Base-by-base conservation (phyloP, 2,329 filamentous ascomycete species). In the Gaeumannomyces sp. region DNA sequence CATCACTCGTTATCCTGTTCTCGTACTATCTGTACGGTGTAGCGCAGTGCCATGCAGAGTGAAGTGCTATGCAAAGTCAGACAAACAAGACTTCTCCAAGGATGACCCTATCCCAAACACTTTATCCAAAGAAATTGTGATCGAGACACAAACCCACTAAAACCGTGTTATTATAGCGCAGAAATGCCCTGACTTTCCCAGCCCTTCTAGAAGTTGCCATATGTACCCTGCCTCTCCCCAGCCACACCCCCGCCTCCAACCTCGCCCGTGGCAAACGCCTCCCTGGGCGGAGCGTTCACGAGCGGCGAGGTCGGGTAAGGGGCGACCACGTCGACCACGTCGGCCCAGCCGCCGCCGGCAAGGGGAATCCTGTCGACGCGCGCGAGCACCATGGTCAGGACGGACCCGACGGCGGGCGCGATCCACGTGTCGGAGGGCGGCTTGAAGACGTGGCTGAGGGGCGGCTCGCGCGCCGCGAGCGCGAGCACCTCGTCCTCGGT, bases 321-420 rank as follows among this genome's bases (percentile, higher is more conserved):
- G 28, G 56, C 62, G 11, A 64, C 62, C 16, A 64, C 31, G 19
- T 64, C 62, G 27, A 64, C 62, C 19, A 64, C 62, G 27, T 64
- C 62, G n/a, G 56, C 56, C 38, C 38, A 27, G 57, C 50, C 29
- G 31, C 50, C 62, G 28, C 25, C 62, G 5, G 14, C 56, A 4
- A 64, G 10, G 22, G 53, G 38, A 11, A 64, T n/a, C 53, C 62
- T 59, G 56, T 64, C 62, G 28, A 64, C 33, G 53, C 62, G 53
- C 56, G 57, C 62, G 53, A 33, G 35, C 6, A 64, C 29, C 25
- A 64, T 38, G n/a, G 62, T 53, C 62, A 64, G 62, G 29, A 64
- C n/a, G 14, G 56, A 29, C 13, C 62, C 62, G 28, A 64, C 33
- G 53, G 53, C 62, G 29, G 62, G 62, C 31, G 62, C 58, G 29